Conservation (phyloP, 805 yeast species). For the Clavispora phyllophila region DNA sequence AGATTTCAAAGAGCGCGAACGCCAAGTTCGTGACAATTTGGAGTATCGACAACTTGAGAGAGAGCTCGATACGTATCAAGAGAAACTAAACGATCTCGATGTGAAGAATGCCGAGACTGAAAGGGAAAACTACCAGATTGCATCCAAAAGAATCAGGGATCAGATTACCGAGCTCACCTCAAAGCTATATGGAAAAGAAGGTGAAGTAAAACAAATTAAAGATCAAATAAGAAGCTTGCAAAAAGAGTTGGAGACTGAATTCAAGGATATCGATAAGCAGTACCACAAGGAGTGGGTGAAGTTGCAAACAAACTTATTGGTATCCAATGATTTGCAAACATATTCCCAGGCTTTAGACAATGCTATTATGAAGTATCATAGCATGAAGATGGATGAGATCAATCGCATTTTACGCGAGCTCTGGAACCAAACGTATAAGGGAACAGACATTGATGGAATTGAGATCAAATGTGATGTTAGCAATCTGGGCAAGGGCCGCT, state of each 20-base stretch:
- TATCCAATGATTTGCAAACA: constrained; percentile 74
- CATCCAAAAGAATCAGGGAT: constrained; percentile 47
- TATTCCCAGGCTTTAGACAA: constrained; percentile 83
- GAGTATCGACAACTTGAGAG: constrained; percentile 45
- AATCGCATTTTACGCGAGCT: constrained; percentile 82
- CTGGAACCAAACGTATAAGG: constrained; percentile 92
- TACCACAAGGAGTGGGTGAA: constrained; percentile 71
- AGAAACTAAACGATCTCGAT: constrained; percentile 43
- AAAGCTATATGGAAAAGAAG: constrained; percentile 66
- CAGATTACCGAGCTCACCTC: constrained; percentile 54
- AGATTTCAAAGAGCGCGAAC: constrained; percentile 58
- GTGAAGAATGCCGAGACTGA: constrained; percentile 54
- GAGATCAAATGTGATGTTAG: constrained; percentile 77
- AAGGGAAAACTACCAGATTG: constrained; percentile 56
- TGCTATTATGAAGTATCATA: constrained; percentile 91
- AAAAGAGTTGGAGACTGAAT: constrained; percentile 66
- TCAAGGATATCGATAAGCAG: constrained; percentile 54
- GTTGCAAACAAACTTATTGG: constrained; percentile 68
- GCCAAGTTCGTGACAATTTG: constrained; percentile 60
- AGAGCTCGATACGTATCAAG: constrained; percentile 34
- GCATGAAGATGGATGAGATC: constrained; percentile 87
- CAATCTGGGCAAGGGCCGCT: constrained; percentile 45
- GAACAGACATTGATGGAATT: constrained; percentile 91
- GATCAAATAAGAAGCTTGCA: constrained; percentile 58
- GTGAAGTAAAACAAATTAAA: constrained; percentile 79